Evolutionary conservation across 129 eudicot species (phyloP), one percentile per base, ranked within the genome.

Genomic region (Arctium minus): DNA sequence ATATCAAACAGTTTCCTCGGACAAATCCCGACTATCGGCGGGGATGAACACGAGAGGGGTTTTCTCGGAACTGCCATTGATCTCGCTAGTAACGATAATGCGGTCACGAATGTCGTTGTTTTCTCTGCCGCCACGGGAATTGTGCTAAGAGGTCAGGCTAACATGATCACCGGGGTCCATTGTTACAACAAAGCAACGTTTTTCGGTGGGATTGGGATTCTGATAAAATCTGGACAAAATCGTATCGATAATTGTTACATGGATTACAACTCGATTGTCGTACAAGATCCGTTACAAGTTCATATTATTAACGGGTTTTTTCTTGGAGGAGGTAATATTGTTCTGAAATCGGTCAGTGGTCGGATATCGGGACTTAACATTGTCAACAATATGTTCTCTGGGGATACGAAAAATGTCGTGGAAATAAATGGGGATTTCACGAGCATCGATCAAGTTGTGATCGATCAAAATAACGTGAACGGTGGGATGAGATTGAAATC

Each of bases 161-260:
- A 91, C 69, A 89, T 93, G 36, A 30, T 93, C 73, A 89, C 92
- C 10, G 94, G 94, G 53, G 98, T 90, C 4, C 98, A 93, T 79
- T 93, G 97, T 65, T 91, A 93, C 65, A 91, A 91, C 77, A 93
- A 93, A 75, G 98, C 98, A 1, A 84, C 94, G 5, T 85, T 31
- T 69, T 93, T 91, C 38, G 97, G 98, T 0, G 98, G 98, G 3
- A 79, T 89, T 1, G 97, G 98, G 3, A 91, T 93, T 37, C 73
- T 86, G 33, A 75, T 93, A 17, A 86, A 90, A 88, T 76, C 93
- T 0, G 94, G 88, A 2, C 91, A 89, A 39, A 88, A 82, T 12
- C 75, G 98, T 42, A 81, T 91, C 0, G 89, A 82, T 30, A 83
- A 85, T 76, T 86, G 86, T 30, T 93, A 93, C 80, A 65, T 93